These are phyloP conservation scores for Ambrosiella cleistominuta DNA, from an alignment of 2,329 filamentous ascomycete species.

Conservation along the genomic window DNA sequence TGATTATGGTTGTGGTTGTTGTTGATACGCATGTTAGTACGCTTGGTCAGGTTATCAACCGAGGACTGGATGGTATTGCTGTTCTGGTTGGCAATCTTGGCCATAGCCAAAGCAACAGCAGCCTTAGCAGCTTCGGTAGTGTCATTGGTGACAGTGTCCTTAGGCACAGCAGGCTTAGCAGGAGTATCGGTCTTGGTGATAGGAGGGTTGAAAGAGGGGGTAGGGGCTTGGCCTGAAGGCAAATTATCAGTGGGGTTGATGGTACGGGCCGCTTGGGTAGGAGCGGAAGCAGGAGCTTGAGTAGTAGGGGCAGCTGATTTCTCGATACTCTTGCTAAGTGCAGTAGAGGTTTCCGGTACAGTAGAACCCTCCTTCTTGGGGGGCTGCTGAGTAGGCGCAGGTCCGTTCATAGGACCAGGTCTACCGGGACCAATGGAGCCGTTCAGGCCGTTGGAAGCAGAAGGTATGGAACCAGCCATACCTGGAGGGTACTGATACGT, in stretches of 20 bases:
- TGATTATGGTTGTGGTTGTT: too few species aligned
- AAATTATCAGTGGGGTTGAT: slow-evolving; percentile 31
- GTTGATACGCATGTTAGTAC: slow-evolving; percentile 60
- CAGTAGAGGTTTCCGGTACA: neutral
- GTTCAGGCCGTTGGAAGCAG: slow-evolving; percentile 9
- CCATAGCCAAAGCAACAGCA: slow-evolving; percentile 66
- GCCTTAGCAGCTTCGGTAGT: slow-evolving; percentile 59
- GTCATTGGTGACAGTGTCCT: slow-evolving; percentile 33
- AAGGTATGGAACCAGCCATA: neutral
- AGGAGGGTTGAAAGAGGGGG: slow-evolving; percentile 19
- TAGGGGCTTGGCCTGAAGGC: slow-evolving; percentile 18
- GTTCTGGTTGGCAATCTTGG: slow-evolving; percentile 33
- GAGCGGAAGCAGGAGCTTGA: neutral
- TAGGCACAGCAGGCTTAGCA: slow-evolving; percentile 23
- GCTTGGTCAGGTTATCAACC: slow-evolving; percentile 55
- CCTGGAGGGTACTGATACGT: slow-evolving; percentile 42
- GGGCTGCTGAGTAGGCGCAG: slow-evolving; percentile 4
- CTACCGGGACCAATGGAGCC: neutral
- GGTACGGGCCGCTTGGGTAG: neutral
- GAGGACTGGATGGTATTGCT: slow-evolving; percentile 14
- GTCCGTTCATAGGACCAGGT: slow-evolving; percentile 11
- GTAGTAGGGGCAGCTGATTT: neutral
- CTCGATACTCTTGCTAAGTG: neutral
- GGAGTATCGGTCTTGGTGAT: slow-evolving; percentile 17
- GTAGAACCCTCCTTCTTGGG: slow-evolving; percentile 32